A percentile compares a stretch with the other conserved stretches of the same genome.
Conservation (phyloP, 2,329 filamentous ascomycete genomes). For the Trichoderma semiorbis region DNA sequence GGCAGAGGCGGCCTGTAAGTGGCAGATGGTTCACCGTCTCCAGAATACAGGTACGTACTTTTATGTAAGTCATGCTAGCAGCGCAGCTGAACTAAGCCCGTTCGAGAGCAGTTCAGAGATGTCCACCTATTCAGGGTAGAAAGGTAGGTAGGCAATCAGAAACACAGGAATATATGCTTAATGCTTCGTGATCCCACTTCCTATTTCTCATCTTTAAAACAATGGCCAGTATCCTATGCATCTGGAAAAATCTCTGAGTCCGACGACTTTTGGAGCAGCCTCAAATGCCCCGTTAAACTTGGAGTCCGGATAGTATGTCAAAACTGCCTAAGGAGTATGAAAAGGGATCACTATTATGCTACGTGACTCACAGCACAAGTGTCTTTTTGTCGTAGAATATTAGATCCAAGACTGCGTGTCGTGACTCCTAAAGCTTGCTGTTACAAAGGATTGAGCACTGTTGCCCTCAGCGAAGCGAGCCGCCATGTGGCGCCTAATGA, state of each 20-base stretch:
- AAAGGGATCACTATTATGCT: background rate
- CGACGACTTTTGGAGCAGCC: background rate
- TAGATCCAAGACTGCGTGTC: background rate
- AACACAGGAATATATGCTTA: background rate
- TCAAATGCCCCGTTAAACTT: background rate
- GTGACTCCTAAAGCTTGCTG: background rate
- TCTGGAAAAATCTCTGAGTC: background rate
- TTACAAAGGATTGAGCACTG: background rate
- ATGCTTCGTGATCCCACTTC: background rate
- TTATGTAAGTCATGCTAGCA: background rate
- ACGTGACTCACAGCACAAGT: background rate
- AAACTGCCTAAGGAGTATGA: background rate
- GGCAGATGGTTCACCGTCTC: background rate
- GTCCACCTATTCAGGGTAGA: background rate
- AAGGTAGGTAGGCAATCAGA: background rate
- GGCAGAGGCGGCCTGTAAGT: background rate
- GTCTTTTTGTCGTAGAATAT: background rate
- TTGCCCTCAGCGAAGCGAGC: background rate
- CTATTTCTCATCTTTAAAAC: background rate
- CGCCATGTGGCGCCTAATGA: background rate
- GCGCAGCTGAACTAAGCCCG: background rate
- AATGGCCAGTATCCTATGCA: background rate
- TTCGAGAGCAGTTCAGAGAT: background rate
- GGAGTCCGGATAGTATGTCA: background rate
- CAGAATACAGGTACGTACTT: background rate